A percentile compares a stretch with the other conserved stretches of the same genome.
Evolutionary conservation across 345 rosid genomes (phyloP).

Genomic region (Citrus maxima): DNA sequence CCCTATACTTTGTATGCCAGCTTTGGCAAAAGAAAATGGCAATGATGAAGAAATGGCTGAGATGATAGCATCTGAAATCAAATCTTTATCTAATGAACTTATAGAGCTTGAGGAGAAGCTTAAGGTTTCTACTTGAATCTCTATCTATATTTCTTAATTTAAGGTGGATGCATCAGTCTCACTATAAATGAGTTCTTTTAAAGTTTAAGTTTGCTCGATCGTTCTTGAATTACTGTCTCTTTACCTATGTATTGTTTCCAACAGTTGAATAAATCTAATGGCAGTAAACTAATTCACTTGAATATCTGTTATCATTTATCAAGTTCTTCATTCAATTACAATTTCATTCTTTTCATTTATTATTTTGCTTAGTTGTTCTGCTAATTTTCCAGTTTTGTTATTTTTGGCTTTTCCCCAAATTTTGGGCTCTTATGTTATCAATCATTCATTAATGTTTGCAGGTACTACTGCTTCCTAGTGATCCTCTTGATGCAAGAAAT

Average conservation of each 20-base stretch:
- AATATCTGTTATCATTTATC: not conserved
- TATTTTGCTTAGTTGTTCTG: not conserved
- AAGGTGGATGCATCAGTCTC: not conserved
- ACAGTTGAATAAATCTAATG: not conserved
- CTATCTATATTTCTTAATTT: not conserved
- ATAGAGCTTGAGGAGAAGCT: conserved; percentile 78
- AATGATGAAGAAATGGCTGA: conserved; percentile 91
- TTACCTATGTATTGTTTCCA: not conserved
- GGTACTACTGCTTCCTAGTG: conserved; percentile 78
- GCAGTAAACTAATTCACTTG: not conserved
- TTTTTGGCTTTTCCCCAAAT: not conserved
- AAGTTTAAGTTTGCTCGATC: not conserved
- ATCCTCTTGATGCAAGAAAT: conserved; percentile 96
- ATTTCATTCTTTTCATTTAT: not conserved
- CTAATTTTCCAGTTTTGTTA: not conserved
- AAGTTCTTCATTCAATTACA: not conserved
- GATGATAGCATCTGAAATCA: conserved; percentile 81
- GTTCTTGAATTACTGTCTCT: not conserved
- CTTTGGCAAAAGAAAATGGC: conserved; percentile 68
- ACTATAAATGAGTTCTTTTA: not conserved
- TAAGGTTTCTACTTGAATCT: conserved; percentile 45
- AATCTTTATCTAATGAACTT: conserved; percentile 57
- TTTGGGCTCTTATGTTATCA: not conserved
- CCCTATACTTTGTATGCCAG: conserved; percentile 29
- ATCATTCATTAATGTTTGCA: conserved; percentile 21